Base-by-base conservation (phyloP, 2,329 filamentous ascomycete species). In the Beauveria pseudobassiana region DNA sequence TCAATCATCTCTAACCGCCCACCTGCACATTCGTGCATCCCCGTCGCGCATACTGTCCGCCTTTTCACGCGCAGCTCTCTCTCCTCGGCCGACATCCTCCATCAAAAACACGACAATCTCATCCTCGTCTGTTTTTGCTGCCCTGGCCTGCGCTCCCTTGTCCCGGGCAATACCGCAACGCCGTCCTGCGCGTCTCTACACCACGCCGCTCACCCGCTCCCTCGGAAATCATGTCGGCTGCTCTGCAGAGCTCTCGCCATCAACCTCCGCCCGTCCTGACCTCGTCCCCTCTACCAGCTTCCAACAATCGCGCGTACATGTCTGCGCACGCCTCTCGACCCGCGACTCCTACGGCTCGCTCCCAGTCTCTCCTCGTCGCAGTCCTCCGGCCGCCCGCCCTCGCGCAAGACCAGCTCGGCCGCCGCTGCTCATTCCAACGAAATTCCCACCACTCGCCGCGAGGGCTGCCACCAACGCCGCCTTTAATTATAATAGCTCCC, bases 201-300 rank as follows among this genome's bases (percentile, higher is more conserved):
- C 40, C 59, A 16, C 50, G 38, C 28, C 59, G 40, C 26, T 10
- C 51, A 8, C 42, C 50, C 49, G 43, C 46, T 40, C n/a, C 50
- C 26, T 54, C 50, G 20, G 49, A 30, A 74, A 86, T 84, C 84
- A 84, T 82, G 75, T 85, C 82, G 74, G 82, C 85, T 78, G 82
- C 82, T 68, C 76, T 88, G 72, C 86, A 88, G 74, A 77, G 82
- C 66, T 76, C 80, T 71, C 78, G 82, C 68, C 82, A 83, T 73
- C 81, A 82, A 71, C 80, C 81, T 70, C 75, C 77, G 67, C 75
- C 77, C 64, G 75, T 77, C 65, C 71, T 81, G 67, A 74, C 78
- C 61, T 76, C 79, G 63, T 78, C 80, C 66, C 78, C 82, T 65
- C 75, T 82, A 64, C 72, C 78, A 50, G 75, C 82, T 65, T 71